phyloP scores from a whole-genome alignment of 768 basidiomycete species.

The Naganishia onofrii region DNA sequence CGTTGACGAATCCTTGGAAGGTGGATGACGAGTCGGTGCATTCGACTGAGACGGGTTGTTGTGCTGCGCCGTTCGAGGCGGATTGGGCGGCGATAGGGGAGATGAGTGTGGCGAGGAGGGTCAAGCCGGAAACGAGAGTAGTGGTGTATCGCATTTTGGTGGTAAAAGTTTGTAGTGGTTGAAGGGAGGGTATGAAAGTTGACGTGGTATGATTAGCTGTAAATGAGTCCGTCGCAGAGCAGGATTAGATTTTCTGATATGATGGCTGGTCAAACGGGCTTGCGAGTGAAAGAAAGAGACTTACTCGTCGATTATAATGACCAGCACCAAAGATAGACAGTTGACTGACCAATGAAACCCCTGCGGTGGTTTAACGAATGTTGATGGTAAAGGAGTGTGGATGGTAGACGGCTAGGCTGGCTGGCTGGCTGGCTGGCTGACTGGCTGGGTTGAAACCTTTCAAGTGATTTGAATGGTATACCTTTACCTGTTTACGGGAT shows the following conservation, averaged over 20 bases:
- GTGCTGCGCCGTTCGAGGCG: no score
- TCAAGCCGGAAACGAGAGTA: constrained; percentile 17
- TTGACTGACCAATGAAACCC: constrained; percentile 5
- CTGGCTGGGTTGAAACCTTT: background rate
- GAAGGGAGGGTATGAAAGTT: constrained; percentile 1
- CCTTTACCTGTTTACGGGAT: background rate
- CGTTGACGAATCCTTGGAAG: constrained; percentile 30
- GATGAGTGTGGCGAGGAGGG: constrained; percentile 1
- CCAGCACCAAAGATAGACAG: constrained; percentile 15
- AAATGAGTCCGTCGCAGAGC: no score
- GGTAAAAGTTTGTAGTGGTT: background rate
- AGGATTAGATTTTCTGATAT: background rate
- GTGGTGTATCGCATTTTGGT: constrained; percentile 22
- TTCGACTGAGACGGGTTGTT: constrained; percentile 14
- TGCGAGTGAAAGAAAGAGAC: background rate
- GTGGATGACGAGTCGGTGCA: constrained; percentile 24
- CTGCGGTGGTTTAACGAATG: background rate
- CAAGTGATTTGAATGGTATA: constrained; percentile 1
- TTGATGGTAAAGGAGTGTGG: constrained; percentile 9
- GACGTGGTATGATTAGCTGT: constrained; percentile 19
- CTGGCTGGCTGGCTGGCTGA: no score
- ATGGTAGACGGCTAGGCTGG: background rate
- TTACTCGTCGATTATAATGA: constrained; percentile 27
- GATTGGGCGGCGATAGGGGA: constrained; percentile 21
- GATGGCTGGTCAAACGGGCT: no score